Evolutionary conservation across 352 stramenopile genomes (phyloP).

Genomic region (Phytophthora fragariaefolia): DNA sequence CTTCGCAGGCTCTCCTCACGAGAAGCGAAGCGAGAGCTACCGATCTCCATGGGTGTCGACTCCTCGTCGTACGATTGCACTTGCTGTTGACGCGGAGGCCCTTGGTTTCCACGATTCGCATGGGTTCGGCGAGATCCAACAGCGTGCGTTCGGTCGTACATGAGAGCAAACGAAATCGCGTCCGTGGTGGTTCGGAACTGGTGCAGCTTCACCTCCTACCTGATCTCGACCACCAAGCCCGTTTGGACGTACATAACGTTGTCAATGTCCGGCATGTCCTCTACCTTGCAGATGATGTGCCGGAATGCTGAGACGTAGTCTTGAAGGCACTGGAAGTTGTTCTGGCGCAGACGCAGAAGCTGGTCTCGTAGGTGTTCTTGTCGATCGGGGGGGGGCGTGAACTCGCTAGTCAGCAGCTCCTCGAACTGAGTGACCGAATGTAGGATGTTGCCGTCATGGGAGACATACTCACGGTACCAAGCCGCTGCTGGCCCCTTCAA

Average conservation of each 20-base stretch:
- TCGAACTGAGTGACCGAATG: constrained; percentile 8
- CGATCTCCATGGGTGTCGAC: background rate
- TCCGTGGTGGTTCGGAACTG: constrained; percentile 10
- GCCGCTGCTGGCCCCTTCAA: background rate
- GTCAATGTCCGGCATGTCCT: too few relatives aligned
- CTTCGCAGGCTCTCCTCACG: background rate
- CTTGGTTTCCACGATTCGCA: too few relatives aligned
- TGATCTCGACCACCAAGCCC: background rate
- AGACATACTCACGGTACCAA: background rate
- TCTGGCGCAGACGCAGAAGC: constrained; percentile 6
- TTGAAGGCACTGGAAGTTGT: constrained; percentile 11
- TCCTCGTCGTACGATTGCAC: background rate
- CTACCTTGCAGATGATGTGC: too few relatives aligned
- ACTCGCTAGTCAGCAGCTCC: constrained; percentile 13
- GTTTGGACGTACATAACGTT: constrained; percentile 23
- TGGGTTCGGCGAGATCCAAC: too few relatives aligned
- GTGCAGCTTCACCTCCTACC: constrained; percentile 10
- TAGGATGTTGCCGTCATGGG: background rate
- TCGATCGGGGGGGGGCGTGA: too few relatives aligned
- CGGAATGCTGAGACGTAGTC: too few relatives aligned
- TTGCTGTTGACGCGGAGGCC: too few relatives aligned
- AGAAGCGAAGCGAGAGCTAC: background rate
- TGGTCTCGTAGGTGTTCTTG: constrained; percentile 18
- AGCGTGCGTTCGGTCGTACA: too few relatives aligned
- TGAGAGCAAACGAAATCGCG: background rate